These are phyloP conservation scores for Trichophyton rubrum DNA, from an alignment of 2,329 filamentous ascomycete genomes.

Conservation along the genomic window DNA sequence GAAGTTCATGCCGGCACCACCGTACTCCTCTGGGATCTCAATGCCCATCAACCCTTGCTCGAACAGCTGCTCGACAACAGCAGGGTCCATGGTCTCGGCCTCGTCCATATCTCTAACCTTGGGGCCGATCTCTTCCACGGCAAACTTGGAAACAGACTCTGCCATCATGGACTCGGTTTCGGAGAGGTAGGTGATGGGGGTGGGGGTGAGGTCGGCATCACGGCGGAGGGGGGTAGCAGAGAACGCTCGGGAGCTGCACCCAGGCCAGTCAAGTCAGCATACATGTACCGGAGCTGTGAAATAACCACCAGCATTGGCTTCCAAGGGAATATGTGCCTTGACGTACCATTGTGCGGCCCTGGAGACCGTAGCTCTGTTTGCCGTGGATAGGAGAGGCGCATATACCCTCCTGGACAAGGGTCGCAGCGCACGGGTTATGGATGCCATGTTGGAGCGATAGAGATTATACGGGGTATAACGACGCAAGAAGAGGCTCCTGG, in stretches of 20 bases:
- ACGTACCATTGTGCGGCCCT: slow-evolving; percentile 33
- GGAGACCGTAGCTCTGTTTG: slow-evolving; percentile 26
- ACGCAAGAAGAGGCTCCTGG: not conserved
- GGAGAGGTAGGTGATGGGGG: slow-evolving; percentile 83
- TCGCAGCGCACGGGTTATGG: slow-evolving; percentile 36
- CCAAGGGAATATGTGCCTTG: not conserved
- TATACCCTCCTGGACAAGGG: slow-evolving; percentile 32
- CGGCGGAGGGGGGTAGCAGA: slow-evolving; percentile 48
- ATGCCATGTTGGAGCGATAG: slow-evolving; percentile 32
- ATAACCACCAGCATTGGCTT: not conserved
- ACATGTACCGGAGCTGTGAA: not conserved
- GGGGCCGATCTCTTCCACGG: slow-evolving; percentile 74
- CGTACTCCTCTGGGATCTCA: slow-evolving; percentile 94
- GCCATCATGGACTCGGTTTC: slow-evolving; percentile 83
- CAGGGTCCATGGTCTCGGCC: slow-evolving; percentile 81
- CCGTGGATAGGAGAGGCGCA: slow-evolving; percentile 26
- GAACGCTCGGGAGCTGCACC: slow-evolving; percentile 39
- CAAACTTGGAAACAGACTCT: slow-evolving; percentile 82
- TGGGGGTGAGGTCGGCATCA: slow-evolving; percentile 60
- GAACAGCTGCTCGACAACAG: slow-evolving; percentile 81
- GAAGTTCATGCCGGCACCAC: slow-evolving; percentile 97
- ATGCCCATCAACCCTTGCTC: slow-evolving; percentile 96
- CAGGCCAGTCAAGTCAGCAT: not conserved
- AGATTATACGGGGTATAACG: not conserved
- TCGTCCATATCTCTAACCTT: slow-evolving; percentile 97